Percentiles rank a stretch among this genome's conserved stretches.
Evolutionary conservation across 805 yeast genomes (phyloP).

Genomic region (Ogataea parapolymorpha): DNA sequence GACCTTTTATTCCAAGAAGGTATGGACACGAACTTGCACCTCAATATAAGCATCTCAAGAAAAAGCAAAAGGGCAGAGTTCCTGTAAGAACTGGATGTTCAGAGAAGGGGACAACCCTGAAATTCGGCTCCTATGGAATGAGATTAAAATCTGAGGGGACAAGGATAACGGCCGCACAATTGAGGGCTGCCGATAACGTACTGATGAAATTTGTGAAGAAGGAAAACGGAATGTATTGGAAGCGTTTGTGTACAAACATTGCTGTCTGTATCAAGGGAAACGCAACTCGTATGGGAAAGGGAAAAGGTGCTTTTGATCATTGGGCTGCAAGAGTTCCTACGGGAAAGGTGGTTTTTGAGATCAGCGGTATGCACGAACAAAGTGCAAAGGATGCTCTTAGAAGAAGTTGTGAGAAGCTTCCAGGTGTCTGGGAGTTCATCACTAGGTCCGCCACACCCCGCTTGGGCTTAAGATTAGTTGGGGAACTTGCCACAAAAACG

Average conservation of each 20-base stretch:
- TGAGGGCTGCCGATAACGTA: constrained; percentile 86
- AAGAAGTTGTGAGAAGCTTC: constrained; percentile 87
- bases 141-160: constrained; percentile 87
- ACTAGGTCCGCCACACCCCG: constrained; percentile 61
- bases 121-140: constrained; percentile 81
- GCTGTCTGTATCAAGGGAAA: constrained; percentile 97
- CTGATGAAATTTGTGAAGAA: constrained; percentile 82
- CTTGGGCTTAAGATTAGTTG: constrained; percentile 62
- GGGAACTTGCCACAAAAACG: constrained; percentile 39
- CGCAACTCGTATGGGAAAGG: constrained; percentile 99
- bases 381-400: constrained; percentile 88
- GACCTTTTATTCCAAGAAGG: constrained; percentile 30
- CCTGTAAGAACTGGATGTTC: constrained; percentile 95
- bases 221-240: constrained; percentile 67
- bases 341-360: constrained; percentile 88
- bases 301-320: constrained; percentile 95
- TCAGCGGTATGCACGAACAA: constrained; percentile 72
- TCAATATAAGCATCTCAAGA: constrained; percentile 59
- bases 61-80: constrained; percentile 92
- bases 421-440: constrained; percentile 88
- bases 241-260: constrained; percentile 77
- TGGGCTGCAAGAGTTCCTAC: constrained; percentile 98
- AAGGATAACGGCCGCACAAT: constrained; percentile 80
- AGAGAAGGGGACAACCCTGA: constrained; percentile 76
- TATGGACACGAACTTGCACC: constrained; percentile 75